Conservation (phyloP, 805 yeast species). For the Lipomyces sp. region DNA sequence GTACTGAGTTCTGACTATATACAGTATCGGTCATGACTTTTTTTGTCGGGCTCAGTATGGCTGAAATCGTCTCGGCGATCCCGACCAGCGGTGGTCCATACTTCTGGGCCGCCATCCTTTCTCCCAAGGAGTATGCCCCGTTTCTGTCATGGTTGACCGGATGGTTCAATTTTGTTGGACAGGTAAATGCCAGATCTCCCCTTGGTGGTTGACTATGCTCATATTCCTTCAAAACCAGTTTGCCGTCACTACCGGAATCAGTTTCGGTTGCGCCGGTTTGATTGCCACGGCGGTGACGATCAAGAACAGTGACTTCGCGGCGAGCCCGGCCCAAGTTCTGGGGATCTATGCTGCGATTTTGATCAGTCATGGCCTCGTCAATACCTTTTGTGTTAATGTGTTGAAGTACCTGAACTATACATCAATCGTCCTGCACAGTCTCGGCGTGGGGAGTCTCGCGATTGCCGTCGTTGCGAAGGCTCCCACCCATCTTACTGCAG, state of each 20-base stretch:
- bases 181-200: not conserved
- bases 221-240: constrained; percentile 19
- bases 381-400: not conserved
- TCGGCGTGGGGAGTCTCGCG: not conserved
- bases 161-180: constrained; percentile 40
- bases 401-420: not conserved
- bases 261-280: constrained; percentile 35
- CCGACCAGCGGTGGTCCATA: constrained; percentile 40
- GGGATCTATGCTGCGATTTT: not conserved
- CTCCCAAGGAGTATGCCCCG: constrained; percentile 39
- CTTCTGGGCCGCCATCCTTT: constrained; percentile 38
- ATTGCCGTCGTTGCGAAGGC: not conserved
- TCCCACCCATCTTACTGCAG: not conserved
- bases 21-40: constrained; percentile 4
- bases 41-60: constrained; percentile 17
- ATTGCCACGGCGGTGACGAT: constrained; percentile 33
- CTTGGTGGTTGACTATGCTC: constrained; percentile 5
- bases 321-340: not conserved
- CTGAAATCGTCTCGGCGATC: constrained; percentile 35
- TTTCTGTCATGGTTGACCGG: constrained; percentile 41
- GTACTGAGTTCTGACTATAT: not conserved
- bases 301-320: constrained; percentile 21
- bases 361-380: not conserved
- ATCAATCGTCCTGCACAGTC: not conserved
- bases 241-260: constrained; percentile 37